phyloP scores from a whole-genome alignment of 371 early-diverging fungal genomes.

The Cokeromyces recurvatus region DNA sequence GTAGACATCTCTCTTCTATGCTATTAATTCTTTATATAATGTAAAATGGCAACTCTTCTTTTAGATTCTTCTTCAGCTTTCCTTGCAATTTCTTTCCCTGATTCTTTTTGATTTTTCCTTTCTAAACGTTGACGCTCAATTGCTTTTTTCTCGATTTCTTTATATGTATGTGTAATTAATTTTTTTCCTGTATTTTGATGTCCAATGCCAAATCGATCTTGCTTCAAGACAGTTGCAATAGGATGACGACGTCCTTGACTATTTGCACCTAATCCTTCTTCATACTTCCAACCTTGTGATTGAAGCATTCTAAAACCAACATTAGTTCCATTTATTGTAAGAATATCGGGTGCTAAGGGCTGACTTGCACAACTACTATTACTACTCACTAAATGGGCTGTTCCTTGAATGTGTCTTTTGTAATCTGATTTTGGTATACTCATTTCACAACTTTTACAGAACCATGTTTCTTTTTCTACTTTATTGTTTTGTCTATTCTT shows the following conservation, averaged over 20 bases:
- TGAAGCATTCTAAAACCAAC: conserved; percentile 46
- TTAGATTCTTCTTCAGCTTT: conserved; percentile 15
- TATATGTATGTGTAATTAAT: conserved; percentile 24
- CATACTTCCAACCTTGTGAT: conserved; percentile 53
- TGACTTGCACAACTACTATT: not conserved
- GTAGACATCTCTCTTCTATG: too few relatives aligned
- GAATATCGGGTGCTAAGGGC: conserved; percentile 12
- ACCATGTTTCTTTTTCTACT: not conserved
- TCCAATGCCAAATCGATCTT: conserved; percentile 46
- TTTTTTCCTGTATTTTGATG: conserved; percentile 16
- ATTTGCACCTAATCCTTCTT: conserved; percentile 44
- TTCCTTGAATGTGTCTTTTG: conserved; percentile 23
- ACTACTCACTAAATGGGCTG: conserved; percentile 31
- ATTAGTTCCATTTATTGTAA: conserved; percentile 24
- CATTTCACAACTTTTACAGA: conserved; percentile 26
- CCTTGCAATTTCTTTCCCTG: conserved; percentile 25
- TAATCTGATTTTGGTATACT: conserved; percentile 7
- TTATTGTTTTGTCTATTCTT: not conserved
- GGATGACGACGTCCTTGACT: conserved; percentile 47
- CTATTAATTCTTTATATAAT: conserved; percentile 10
- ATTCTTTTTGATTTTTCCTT: conserved; percentile 1
- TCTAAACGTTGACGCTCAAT: conserved; percentile 5
- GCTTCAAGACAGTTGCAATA: conserved; percentile 43
- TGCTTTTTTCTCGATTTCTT: conserved; percentile 14
- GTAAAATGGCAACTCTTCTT: conserved; percentile 10